Percentiles rank a stretch among this genome's conserved stretches.
These are phyloP conservation scores for Dryadomyces sulphureus DNA, from an alignment of 2,329 filamentous ascomycete genomes.

Conservation along the genomic window DNA sequence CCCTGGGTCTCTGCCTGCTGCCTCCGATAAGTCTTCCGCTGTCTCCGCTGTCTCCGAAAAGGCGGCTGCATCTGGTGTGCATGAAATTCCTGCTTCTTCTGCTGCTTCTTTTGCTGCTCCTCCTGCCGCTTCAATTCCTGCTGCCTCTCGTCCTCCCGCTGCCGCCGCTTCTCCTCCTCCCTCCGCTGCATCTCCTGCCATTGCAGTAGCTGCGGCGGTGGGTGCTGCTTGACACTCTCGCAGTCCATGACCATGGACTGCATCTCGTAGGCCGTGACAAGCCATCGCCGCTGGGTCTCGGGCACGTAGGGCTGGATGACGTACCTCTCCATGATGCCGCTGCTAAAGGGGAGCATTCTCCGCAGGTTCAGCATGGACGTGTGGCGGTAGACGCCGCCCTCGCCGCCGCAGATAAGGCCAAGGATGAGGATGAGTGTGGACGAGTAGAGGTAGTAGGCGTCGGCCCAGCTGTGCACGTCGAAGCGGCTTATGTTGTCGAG, in stretches of 20 bases:
- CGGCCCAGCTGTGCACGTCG: background rate
- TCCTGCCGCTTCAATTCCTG: too few species aligned
- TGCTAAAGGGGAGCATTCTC: background rate
- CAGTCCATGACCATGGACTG: background rate
- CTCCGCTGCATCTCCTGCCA: too few species aligned
- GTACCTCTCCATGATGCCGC: background rate
- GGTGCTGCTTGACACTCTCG: too few species aligned
- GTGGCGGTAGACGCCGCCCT: background rate
- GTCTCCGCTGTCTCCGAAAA: too few species aligned
- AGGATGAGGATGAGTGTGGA: background rate
- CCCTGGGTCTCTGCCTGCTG: too few species aligned
- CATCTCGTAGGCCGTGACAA: background rate
- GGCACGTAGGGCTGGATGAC: background rate
- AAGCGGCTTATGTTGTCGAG: background rate
- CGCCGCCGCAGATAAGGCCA: background rate
- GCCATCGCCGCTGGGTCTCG: background rate
- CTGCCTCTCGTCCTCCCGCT: too few species aligned
- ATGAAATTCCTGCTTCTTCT: too few species aligned
- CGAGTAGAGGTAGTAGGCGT: background rate
- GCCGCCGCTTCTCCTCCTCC: too few species aligned
- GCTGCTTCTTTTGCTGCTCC: too few species aligned
- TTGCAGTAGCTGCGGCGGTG: too few species aligned
- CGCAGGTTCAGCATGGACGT: background rate
- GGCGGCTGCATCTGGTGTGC: too few species aligned
- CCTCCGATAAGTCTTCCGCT: too few species aligned